Percentiles rank a stretch among this genome's conserved stretches.
Conservation (phyloP, 768 basidiomycete species). For the Boletus sensibilis region DNA sequence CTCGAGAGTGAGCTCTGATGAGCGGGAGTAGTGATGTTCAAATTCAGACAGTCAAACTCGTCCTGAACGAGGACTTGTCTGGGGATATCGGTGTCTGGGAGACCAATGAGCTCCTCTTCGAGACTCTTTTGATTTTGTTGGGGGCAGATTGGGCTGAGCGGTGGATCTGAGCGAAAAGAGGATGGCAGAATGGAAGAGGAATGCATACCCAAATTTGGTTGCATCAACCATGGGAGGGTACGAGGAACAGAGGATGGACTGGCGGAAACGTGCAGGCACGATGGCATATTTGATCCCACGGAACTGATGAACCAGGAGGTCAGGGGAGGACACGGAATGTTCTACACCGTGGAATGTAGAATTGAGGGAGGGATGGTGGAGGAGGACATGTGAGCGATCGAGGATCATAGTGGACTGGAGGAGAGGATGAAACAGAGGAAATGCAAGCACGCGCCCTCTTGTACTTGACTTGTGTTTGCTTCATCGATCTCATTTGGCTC, state of each 20-base stretch:
- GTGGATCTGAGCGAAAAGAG: conserved; percentile 2
- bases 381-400: conserved; percentile 26
- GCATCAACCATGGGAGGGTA: conserved; percentile 63
- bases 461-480: conserved; percentile 21
- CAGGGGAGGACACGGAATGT: conserved; percentile 57
- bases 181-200: conserved; percentile 7
- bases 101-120: conserved; percentile 63
- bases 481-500: conserved; percentile 25
- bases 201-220: conserved; percentile 60
- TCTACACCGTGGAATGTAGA: conserved; percentile 67
- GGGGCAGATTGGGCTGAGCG: conserved; percentile 69
- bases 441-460: neutral
- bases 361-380: conserved; percentile 54
- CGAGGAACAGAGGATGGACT: conserved; percentile 58
- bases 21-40: conserved; percentile 77
- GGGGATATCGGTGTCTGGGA: conserved; percentile 52
- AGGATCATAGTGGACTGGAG: conserved; percentile 26
- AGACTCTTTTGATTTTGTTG: conserved; percentile 49
- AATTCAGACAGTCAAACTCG: conserved; percentile 78
- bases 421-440: neutral
- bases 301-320: conserved; percentile 63
- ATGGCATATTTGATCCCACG: conserved; percentile 77
- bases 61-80: conserved; percentile 57
- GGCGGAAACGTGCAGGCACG: conserved; percentile 73
- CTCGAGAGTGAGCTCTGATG: conserved; percentile 50